phyloP scores from a whole-genome alignment of 805 yeast genomes.

The Kodamaea laetipori region DNA sequence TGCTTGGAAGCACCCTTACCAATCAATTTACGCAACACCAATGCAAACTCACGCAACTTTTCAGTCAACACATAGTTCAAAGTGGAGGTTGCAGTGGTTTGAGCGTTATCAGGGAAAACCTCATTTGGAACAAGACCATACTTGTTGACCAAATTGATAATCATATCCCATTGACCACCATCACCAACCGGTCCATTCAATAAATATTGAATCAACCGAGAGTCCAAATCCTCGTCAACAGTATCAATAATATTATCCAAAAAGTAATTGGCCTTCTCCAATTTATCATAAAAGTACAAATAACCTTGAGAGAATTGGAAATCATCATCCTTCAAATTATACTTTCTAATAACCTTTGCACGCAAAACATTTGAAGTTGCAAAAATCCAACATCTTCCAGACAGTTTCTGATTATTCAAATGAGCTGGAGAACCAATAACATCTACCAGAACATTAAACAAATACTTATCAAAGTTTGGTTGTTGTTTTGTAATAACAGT shows the following conservation, averaged over 20 bases:
- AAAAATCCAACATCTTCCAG: slow-evolving; percentile 90
- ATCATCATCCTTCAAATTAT: slow-evolving; percentile 52
- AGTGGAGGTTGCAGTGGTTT: slow-evolving; percentile 52
- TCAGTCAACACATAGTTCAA: slow-evolving; percentile 67
- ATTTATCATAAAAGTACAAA: slow-evolving; percentile 80
- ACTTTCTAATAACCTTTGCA: slow-evolving; percentile 58
- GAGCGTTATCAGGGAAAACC: slow-evolving; percentile 68
- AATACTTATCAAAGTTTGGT: slow-evolving; percentile 17
- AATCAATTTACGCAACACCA: slow-evolving; percentile 57
- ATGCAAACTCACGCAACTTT: slow-evolving; percentile 78
- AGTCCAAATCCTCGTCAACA: slow-evolving; percentile 62
- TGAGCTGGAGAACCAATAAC: slow-evolving; percentile 38
- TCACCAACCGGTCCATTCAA: slow-evolving; percentile 69
- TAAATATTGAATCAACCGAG: slow-evolving; percentile 68
- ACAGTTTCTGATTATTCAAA: slow-evolving; percentile 60
- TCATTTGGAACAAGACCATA: slow-evolving; percentile 81
- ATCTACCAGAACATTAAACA: slow-evolving; percentile 40
- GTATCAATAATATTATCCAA: slow-evolving; percentile 77
- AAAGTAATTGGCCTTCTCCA: slow-evolving; percentile 81
- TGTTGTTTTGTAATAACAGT: slow-evolving; percentile 18
- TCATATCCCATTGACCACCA: slow-evolving; percentile 90
- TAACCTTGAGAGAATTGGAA: slow-evolving; percentile 79
- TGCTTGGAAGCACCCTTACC: slow-evolving; percentile 44
- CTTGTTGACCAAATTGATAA: slow-evolving; percentile 71
- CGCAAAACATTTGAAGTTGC: slow-evolving; percentile 79